Evolutionary conservation across 176 grass and related monocot species (phyloP), one percentile per base, ranked within the genome.

Genomic region (Pontederia crassipes): DNA sequence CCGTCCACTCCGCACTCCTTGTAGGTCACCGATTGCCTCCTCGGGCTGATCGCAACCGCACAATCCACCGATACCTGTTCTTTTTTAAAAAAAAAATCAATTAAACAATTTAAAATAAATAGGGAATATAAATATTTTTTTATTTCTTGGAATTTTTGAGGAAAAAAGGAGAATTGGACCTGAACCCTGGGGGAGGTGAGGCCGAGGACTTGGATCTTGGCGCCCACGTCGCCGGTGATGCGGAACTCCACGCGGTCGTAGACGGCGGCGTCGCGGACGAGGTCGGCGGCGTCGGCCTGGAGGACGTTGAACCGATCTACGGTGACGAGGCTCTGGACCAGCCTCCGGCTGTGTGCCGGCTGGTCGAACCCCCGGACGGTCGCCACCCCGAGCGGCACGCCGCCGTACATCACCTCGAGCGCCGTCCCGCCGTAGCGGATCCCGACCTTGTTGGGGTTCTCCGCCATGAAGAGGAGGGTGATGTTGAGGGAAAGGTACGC

Each of bases 401-500:
- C 93, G 48, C 86, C 79, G 77, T 98, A 98, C 93, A 98, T 98
- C 48, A 92, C 88, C 72, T 83, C 87, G 18, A 98, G 61, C 48
- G 80, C 79, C 24, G 93, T 82, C 1, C 81, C 69, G 68, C 68
- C 88, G 62, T 98, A 98, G 15, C 93, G 76, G 66, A 92, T 98
- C 55, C 88, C 93, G 20, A 98, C 93, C 71, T 89, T 98, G 63
- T 98, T 98, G 46, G 93, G 88, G 79, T 98, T 98, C 49, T 78
- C 64, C 26, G 93, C 82, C 26, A 85, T 81, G 82, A 98, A 98
- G 52, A 98, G 79, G 24, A 98, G 82, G 45, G 93, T 89, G 63
- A 98, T 98, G 81, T 98, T 98, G 65, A 98, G 88, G 8, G 93
- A 92, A 17, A 98, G 82, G 74, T 98, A 98, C 48, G 88, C 87